Conservation (phyloP, 2,329 filamentous ascomycete species). For the Lasiodiplodia citricola region DNA sequence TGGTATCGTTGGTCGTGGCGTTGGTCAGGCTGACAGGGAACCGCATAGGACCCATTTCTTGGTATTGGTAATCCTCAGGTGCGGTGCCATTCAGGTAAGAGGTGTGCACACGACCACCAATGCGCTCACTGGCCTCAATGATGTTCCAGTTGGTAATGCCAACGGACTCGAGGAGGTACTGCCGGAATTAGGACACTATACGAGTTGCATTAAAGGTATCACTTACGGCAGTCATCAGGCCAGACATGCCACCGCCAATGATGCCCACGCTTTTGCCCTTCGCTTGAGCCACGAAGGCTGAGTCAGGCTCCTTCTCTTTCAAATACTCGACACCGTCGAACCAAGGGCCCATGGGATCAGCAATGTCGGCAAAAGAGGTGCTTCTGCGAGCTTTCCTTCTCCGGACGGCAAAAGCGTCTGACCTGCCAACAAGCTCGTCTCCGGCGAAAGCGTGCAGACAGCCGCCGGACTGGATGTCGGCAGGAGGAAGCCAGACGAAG, state of each 20-base stretch:
- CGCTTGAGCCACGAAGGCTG: conserved; percentile 58
- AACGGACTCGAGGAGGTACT: conserved; percentile 53
- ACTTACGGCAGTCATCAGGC: conserved; percentile 63
- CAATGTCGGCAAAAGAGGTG: conserved; percentile 53
- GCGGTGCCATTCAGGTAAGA: conserved; percentile 64
- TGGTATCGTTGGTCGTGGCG: conserved; percentile 59
- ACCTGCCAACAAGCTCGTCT: conserved; percentile 48
- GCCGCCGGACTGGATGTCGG: conserved; percentile 44
- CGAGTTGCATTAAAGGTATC: background rate
- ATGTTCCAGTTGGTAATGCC: conserved; percentile 67
- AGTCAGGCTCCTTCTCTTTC: conserved; percentile 58
- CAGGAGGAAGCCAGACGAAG: conserved; percentile 56
- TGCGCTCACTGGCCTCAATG: conserved; percentile 63
- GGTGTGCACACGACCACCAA: conserved; percentile 69
- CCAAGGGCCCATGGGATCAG: conserved; percentile 65
- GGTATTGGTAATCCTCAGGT: conserved; percentile 68
- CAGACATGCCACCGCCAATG: conserved; percentile 69
- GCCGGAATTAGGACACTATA: background rate
- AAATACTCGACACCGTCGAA: conserved; percentile 69
- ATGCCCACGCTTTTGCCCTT: conserved; percentile 68
- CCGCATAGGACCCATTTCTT: conserved; percentile 71
- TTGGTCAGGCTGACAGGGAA: conserved; percentile 61
- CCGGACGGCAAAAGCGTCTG: conserved; percentile 45
- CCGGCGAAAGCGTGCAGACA: conserved; percentile 54
- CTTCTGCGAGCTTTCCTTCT: conserved; percentile 44